A percentile compares a stretch with the other conserved stretches of the same genome.
Evolutionary conservation across 2,329 filamentous ascomycete species (phyloP).

Genomic region (Epichloe glyceriae): DNA sequence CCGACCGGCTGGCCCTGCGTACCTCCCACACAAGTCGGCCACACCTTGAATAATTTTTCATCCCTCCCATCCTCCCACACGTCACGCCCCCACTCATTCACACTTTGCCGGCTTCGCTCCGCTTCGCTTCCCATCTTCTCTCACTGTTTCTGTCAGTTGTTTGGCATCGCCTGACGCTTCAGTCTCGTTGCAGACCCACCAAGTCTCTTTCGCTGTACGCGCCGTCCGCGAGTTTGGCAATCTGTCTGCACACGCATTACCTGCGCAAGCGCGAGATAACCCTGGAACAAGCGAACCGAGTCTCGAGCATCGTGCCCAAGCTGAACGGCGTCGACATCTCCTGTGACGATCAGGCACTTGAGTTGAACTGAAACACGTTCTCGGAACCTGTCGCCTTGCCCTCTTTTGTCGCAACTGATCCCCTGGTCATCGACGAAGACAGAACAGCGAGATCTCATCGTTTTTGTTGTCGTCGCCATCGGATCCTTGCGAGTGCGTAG

Average conservation of each 20-base stretch:
- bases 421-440: constrained; percentile 22
- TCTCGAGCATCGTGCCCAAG: constrained; percentile 6
- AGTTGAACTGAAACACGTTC: constrained; percentile 31
- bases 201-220: constrained; percentile 6
- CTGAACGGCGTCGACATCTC: constrained; percentile 14
- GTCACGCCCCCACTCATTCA: constrained; percentile 20
- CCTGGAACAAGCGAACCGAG: constrained; percentile 8
- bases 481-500: constrained; percentile 25
- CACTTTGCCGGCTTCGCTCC: constrained; percentile 8
- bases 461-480: constrained; percentile 18
- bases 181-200: constrained; percentile 4
- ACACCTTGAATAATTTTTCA: constrained; percentile 22
- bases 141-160: constrained; percentile 9
- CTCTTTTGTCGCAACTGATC: constrained; percentile 20
- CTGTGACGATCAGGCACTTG: constrained; percentile 17
- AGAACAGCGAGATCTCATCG: constrained; percentile 20
- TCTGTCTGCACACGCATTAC: constrained; percentile 3
- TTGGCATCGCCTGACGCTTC: constrained; percentile 11
- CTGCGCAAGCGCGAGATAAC: constrained; percentile 6
- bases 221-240: constrained; percentile 4
- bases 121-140: constrained; percentile 10
- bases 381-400: constrained; percentile 18
- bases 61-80: constrained; percentile 12
- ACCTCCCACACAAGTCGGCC: constrained; percentile 35
- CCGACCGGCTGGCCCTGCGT: constrained; percentile 41